Evolutionary conservation across 139 green algal genomes (phyloP).

Genomic region (Chlorella sp.): DNA sequence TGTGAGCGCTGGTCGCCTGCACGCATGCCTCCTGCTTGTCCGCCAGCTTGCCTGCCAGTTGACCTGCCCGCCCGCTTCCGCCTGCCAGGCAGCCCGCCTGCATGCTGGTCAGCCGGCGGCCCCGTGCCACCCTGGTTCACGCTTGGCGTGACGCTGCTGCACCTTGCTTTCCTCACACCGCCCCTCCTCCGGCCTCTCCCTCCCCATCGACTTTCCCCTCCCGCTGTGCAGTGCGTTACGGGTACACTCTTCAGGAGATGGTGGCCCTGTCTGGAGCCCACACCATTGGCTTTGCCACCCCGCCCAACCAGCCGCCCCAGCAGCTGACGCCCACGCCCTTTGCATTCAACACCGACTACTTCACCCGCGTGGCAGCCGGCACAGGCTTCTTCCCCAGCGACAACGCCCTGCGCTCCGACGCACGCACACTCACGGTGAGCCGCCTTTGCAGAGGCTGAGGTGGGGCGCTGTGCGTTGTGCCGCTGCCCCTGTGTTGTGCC

Average conservation of each 20-base stretch:
- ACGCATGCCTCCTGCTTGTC: too few relatives aligned
- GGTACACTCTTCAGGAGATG: neutral
- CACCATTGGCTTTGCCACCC: neutral
- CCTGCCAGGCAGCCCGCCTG: too few relatives aligned
- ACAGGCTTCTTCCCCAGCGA: neutral
- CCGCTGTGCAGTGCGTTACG: neutral
- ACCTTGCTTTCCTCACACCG: neutral
- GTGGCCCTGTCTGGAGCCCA: neutral
- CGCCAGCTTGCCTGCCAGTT: too few relatives aligned
- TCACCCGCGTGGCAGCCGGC: neutral
- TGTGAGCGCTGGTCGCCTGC: too few relatives aligned
- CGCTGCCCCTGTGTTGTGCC: too few relatives aligned
- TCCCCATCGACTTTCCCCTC: neutral
- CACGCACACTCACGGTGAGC: neutral
- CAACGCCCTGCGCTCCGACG: neutral
- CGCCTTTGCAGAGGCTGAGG: too few relatives aligned
- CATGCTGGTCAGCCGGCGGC: too few relatives aligned
- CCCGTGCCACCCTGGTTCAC: too few relatives aligned
- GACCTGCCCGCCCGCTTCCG: too few relatives aligned
- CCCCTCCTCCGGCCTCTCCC: too few relatives aligned
- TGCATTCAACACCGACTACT: slow-evolving; percentile 7
- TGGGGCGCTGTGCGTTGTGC: too few relatives aligned
- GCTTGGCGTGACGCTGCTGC: too few relatives aligned
- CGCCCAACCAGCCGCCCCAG: neutral
- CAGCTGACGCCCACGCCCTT: neutral